Percentiles rank a stretch among this genome's conserved stretches.
phyloP scores from a whole-genome alignment of 805 yeast species.

The Pichia ethanolica region DNA sequence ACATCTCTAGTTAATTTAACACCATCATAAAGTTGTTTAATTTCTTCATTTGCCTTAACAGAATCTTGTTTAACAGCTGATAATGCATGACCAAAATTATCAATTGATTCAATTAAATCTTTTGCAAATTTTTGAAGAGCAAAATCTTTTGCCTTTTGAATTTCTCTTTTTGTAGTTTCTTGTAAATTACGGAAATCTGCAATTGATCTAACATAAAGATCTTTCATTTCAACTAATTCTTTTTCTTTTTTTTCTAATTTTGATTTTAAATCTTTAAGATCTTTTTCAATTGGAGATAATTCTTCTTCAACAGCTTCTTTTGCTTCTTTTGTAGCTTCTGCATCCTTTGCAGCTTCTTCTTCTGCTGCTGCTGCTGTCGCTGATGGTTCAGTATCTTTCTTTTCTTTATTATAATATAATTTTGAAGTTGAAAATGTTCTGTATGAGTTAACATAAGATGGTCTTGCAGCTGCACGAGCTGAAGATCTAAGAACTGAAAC shows the following conservation, averaged over 20 bases:
- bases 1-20: conserved; percentile 84
- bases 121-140: conserved; percentile 89
- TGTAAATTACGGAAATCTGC: conserved; percentile 93
- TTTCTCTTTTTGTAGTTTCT: conserved; percentile 80
- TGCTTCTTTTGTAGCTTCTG: conserved; percentile 9
- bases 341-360: conserved; percentile 11
- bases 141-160: conserved; percentile 80
- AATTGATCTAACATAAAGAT: conserved; percentile 70
- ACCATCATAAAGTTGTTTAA: conserved; percentile 76
- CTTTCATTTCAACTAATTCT: conserved; percentile 76
- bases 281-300: conserved; percentile 23
- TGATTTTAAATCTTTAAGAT: conserved; percentile 36
- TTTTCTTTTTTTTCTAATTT: conserved; percentile 56
- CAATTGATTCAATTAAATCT: conserved; percentile 83
- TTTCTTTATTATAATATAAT: conserved; percentile 25
- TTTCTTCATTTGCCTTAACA: conserved; percentile 49
- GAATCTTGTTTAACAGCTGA: conserved; percentile 61
- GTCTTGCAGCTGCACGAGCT: conserved; percentile 8
- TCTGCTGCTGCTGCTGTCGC: neutral
- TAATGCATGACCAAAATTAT: conserved; percentile 84
- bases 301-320: conserved; percentile 15
- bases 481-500: conserved; percentile 15
- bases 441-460: conserved; percentile 2
- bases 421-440: conserved; percentile 21
- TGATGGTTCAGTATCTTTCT: conserved; percentile 5